A percentile compares a stretch with the other conserved stretches of the same genome.
phyloP scores from a whole-genome alignment of 2,329 filamentous ascomycete genomes.

The Akanthomyces uredinophilus region DNA sequence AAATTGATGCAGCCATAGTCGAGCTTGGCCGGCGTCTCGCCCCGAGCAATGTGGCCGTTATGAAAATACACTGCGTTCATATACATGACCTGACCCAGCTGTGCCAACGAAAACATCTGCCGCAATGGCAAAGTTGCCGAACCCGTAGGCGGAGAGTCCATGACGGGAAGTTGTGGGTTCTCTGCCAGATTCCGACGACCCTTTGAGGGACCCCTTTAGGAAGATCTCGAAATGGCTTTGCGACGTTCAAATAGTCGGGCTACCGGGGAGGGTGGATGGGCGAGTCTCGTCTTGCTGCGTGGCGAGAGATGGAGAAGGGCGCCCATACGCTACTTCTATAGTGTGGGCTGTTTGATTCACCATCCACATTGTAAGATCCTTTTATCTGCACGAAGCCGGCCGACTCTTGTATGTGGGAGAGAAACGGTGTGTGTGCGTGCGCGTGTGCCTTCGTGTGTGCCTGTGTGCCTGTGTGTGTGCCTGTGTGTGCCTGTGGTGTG shows the following conservation, averaged over 20 bases:
- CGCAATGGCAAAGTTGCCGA: background rate
- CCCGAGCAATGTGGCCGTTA: slow-evolving; percentile 69
- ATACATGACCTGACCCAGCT: slow-evolving; percentile 41
- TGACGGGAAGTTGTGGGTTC: background rate
- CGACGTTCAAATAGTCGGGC: background rate
- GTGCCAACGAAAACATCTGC: background rate
- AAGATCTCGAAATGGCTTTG: background rate
- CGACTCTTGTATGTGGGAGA: background rate
- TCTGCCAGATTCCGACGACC: background rate
- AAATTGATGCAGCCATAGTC: slow-evolving; percentile 74
- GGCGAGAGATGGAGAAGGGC: background rate
- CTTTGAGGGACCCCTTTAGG: background rate
- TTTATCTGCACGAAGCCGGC: slow-evolving; percentile 4
- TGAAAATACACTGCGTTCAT: slow-evolving; percentile 81
- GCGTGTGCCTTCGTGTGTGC: background rate
- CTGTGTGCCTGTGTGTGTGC: background rate
- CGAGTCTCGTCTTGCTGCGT: background rate
- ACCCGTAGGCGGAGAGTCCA: background rate
- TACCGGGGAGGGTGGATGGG: background rate
- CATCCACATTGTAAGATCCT: slow-evolving; percentile 11
- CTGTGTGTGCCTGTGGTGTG: background rate
- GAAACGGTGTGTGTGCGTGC: background rate
- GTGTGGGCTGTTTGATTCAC: background rate
- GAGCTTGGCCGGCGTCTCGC: slow-evolving; percentile 67
- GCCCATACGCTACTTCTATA: slow-evolving; percentile 2